phyloP scores from a whole-genome alignment of 768 basidiomycete species.

The Tylopilus felleus region DNA sequence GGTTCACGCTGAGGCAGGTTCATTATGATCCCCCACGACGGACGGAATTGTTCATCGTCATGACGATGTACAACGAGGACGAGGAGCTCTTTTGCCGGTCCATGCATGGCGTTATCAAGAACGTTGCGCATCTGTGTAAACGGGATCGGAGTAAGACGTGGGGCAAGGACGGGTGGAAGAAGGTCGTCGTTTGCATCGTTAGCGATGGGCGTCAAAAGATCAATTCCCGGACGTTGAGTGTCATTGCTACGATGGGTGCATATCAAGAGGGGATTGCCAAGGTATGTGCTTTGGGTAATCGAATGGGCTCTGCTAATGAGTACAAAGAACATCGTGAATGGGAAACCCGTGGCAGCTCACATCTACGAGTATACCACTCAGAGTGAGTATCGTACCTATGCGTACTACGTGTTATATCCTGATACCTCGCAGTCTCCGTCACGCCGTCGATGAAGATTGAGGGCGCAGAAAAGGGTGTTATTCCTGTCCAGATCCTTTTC shows the following conservation, averaged over 20 bases:
- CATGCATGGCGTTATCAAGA: constrained; percentile 96
- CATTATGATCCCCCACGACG: constrained; percentile 87
- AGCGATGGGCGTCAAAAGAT: constrained; percentile 85
- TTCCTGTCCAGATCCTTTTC: constrained; percentile 92
- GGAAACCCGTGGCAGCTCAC: constrained; percentile 80
- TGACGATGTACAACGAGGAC: constrained; percentile 98
- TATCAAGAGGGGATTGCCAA: constrained; percentile 95
- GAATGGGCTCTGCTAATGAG: constrained; percentile 1
- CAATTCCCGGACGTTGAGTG: constrained; percentile 76
- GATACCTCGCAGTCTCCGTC: constrained; percentile 59
- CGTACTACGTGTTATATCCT: not conserved
- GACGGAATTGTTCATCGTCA: constrained; percentile 94
- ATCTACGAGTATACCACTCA: constrained; percentile 95
- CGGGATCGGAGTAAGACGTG: constrained; percentile 88
- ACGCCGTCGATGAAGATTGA: constrained; percentile 78
- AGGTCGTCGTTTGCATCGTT: constrained; percentile 92
- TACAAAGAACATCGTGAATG: constrained; percentile 67
- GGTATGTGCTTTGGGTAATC: constrained; percentile 35
- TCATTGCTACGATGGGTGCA: constrained; percentile 89
- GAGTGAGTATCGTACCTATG: constrained; percentile 38
- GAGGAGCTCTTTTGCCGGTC: constrained; percentile 88
- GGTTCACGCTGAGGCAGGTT: constrained; percentile 87
- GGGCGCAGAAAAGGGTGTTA: constrained; percentile 71
- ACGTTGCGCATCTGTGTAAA: constrained; percentile 84
- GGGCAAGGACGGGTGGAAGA: constrained; percentile 98